These are phyloP conservation scores for Rhodotorula glutinis DNA, from an alignment of 1,284 basidiomycete species.

Conservation along the genomic window DNA sequence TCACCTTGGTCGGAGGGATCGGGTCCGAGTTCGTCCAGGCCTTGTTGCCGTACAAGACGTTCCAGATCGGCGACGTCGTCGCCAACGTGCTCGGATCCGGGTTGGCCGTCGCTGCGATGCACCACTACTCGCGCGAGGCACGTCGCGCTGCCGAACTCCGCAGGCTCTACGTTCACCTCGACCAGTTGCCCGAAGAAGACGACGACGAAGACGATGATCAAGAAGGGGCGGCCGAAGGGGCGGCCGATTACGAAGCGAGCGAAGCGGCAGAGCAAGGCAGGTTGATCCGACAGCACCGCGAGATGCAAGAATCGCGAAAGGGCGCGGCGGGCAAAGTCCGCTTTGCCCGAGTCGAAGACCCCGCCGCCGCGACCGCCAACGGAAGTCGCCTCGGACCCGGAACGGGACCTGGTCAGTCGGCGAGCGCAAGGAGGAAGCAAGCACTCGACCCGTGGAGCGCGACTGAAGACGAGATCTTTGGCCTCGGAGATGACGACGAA, in stretches of 20 bases:
- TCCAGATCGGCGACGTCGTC: conserved; percentile 71
- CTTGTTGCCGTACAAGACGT: conserved; percentile 74
- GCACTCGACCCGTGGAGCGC: conserved; percentile 13
- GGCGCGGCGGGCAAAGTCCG: background rate
- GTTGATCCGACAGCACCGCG: background rate
- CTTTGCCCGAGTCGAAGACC: background rate
- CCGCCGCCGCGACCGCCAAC: too few species aligned
- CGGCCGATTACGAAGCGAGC: background rate
- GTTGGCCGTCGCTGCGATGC: conserved; percentile 63
- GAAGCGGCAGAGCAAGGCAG: background rate
- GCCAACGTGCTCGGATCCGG: conserved; percentile 77
- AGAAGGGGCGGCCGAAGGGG: background rate
- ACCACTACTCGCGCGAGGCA: conserved; percentile 2
- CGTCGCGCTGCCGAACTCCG: conserved; percentile 18
- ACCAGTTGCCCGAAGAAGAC: conserved; percentile 3
- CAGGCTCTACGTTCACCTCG: conserved; percentile 15
- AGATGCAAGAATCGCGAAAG: background rate
- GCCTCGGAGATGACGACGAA: conserved; percentile 14
- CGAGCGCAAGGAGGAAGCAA: background rate
- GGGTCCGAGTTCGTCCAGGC: conserved; percentile 83
- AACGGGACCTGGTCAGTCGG: background rate
- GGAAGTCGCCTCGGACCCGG: background rate
- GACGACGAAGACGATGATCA: background rate
- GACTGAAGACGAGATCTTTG: conserved; percentile 20
- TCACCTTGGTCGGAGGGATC: conserved; percentile 70